Evolutionary conservation across 345 rosid species (phyloP), one percentile per base, ranked within the genome.

Genomic region (Bruguiera sexangula): DNA sequence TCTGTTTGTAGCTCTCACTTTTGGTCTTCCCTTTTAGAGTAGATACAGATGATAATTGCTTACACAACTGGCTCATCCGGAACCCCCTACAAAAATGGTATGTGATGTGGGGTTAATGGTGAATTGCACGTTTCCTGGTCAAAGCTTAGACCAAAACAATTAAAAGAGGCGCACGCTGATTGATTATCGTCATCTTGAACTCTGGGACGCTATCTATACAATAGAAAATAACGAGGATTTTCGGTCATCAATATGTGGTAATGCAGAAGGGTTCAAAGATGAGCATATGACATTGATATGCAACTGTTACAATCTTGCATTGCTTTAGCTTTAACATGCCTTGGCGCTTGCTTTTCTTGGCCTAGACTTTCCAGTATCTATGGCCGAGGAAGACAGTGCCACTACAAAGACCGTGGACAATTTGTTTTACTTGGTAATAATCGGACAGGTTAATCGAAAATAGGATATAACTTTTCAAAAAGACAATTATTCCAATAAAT

Each of bases 251-350:
- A 34, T 34, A 8, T 34, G 37, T 7, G 37, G 50, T 8, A n/a
- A 32, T 13, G 73, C 59, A 65, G 21, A 61, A 27, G 8, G 22
- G 31, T 59, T 43, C 32, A 63, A 73, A 75, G 69, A 73, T 20
- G 60, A 52, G 69, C 31, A 52, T 11, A 58, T 68, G 70, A 2
- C 3, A 11, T 39, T 39, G 46, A 62, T 69, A 53, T 57, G 74
- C 61, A 27, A 68, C 48, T 65, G 57, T 31, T 13, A 34, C 51
- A 67, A 24, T 51, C 67, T 62, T 27, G 21, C 30, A 60, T 53
- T 69, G 73, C 78, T 79, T 76, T 73, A 66, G 46, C 79, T 74
- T 75, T 62, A 76, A 78, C 37, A 63, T 69, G 72, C 83, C 75
- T 75, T 72, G 73, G 26, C 62, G 52, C 16, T 31, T 67, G 39